Conservation (phyloP, 148 eudicot species). For the Rhododendron ferrugineum region DNA sequence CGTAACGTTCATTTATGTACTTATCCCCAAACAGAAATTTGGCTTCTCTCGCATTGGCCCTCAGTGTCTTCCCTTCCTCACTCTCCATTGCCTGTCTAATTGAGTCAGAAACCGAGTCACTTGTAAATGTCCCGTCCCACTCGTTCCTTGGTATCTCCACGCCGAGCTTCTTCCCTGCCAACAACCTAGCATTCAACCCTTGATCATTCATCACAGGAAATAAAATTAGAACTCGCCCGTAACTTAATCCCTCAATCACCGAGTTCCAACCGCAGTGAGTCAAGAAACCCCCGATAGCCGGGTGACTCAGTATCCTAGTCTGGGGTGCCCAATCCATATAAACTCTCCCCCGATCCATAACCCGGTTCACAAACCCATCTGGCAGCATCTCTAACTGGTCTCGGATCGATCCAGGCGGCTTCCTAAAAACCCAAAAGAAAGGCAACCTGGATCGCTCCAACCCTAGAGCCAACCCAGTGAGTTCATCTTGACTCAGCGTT, state of each 20-base stretch:
- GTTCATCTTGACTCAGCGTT: slow-evolving; percentile 31
- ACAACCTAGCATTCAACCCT: slow-evolving; percentile 49
- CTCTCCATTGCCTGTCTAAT: slow-evolving; percentile 40
- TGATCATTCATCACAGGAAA: slow-evolving; percentile 68
- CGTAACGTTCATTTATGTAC: slow-evolving; percentile 16
- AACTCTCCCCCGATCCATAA: slow-evolving; percentile 31
- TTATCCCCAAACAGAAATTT: slow-evolving; percentile 37
- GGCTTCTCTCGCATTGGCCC: slow-evolving; percentile 42
- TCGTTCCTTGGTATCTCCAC: slow-evolving; percentile 48
- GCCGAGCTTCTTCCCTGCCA: slow-evolving; percentile 47
- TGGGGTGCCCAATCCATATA: slow-evolving; percentile 64
- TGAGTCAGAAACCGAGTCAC: slow-evolving; percentile 41
- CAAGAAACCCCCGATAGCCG: slow-evolving; percentile 48
- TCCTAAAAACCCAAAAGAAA: slow-evolving; percentile 50
- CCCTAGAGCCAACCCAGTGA: slow-evolving; percentile 48
- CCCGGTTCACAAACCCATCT: slow-evolving; percentile 33
- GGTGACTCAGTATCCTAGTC: slow-evolving; percentile 48
- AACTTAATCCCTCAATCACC: slow-evolving; percentile 6
- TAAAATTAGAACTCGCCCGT: slow-evolving; percentile 47
- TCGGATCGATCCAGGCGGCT: slow-evolving; percentile 23
- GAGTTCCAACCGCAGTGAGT: slow-evolving; percentile 81
- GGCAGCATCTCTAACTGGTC: slow-evolving; percentile 37
- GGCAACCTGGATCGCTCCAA: slow-evolving; percentile 48
- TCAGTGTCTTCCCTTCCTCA: slow-evolving; percentile 40
- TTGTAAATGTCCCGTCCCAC: slow-evolving; percentile 44